These are phyloP conservation scores for Adenanthera pavonina DNA, from an alignment of 306 rosid genomes.

Conservation along the genomic window DNA sequence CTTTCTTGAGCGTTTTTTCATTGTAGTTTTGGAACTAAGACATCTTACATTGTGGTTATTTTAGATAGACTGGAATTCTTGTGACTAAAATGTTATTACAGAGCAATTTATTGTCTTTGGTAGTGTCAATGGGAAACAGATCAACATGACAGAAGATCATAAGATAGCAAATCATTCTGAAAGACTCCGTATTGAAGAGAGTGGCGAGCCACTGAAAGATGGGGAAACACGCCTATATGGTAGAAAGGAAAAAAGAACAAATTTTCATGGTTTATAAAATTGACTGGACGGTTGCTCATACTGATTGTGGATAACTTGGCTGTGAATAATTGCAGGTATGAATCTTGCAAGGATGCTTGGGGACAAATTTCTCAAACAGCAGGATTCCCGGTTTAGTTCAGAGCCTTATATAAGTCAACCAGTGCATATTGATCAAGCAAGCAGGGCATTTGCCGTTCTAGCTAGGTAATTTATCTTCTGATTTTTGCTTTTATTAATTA, in stretches of 20 bases:
- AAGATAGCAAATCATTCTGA: conserved; percentile 72
- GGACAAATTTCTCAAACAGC: conserved; percentile 95
- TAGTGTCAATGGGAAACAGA: conserved; percentile 78
- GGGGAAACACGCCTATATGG: conserved; percentile 94
- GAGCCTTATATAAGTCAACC: conserved; percentile 84
- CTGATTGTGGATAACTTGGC: conserved; percentile 22
- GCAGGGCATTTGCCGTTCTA: conserved; percentile 72
- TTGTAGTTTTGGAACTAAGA: not conserved
- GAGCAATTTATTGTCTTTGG: conserved; percentile 37
- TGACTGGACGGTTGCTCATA: conserved; percentile 37
- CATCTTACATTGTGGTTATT: conserved; percentile 2
- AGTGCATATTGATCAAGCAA: conserved; percentile 63
- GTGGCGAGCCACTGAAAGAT: conserved; percentile 83
- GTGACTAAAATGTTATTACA: conserved; percentile 8
- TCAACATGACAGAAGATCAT: conserved; percentile 93
- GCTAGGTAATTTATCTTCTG: conserved; percentile 76
- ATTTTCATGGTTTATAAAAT: conserved; percentile 19
- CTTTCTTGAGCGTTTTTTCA: not conserved
- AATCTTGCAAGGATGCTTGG: conserved; percentile 98
- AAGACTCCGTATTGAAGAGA: conserved; percentile 74
- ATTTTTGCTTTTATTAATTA: conserved; percentile 37
- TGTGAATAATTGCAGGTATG: conserved; percentile 61
- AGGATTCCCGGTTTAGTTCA: conserved; percentile 92
- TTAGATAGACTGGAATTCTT: conserved; percentile 20
- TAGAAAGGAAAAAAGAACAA: conserved; percentile 38